Base-by-base conservation (phyloP, 2,329 filamentous ascomycete genomes). In the Exophiala bonariae region DNA sequence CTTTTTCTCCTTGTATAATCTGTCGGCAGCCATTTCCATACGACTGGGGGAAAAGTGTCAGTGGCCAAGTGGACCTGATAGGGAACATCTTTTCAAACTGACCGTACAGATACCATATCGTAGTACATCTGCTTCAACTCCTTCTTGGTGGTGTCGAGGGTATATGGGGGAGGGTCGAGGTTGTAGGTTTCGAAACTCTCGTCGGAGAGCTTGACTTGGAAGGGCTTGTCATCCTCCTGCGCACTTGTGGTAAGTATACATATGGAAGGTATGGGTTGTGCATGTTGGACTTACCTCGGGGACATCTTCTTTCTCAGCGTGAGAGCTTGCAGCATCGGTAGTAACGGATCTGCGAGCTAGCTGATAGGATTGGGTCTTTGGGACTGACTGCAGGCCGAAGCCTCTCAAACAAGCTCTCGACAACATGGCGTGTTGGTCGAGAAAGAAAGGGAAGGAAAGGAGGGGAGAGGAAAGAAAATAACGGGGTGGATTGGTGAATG, bases 1-100 rank as follows among this genome's bases (percentile, higher is more conserved):
- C 82, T 99, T 97, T 86, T 99, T 99, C 80, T 97, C 93, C 81
- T 99, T 99, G 88, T 99, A 99, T 66, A 99, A 80, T 69, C 92
- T 84, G 71, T 99, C 93, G 76, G 93, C 90, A 60, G 92, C 91
- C 92, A 99, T 96, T 77, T 99, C 93, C 93, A 99, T 96, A 72
- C 95, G 93, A 76, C 91, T 96, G 63, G 46, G 55, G 33, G 52
- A 28, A 22, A 30, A 44, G 35, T 61, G n/a, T n/a, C n/a, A n/a
- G n/a, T n/a, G n/a, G n/a, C n/a, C n/a, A n/a, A n/a, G n/a, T n/a
- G n/a, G n/a, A n/a, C n/a, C n/a, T n/a, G n/a, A n/a, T 48, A 55
- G 23, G 23, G 23, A 26, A 26, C 23, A 26, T 11, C 11, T 11
- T 6, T 26, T 26, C 23, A 26, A 37, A 53, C 85, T 71, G 87